These are phyloP conservation scores for Sugiyamaella novakii DNA, from an alignment of 1,139 yeast species.

Conservation along the genomic window DNA sequence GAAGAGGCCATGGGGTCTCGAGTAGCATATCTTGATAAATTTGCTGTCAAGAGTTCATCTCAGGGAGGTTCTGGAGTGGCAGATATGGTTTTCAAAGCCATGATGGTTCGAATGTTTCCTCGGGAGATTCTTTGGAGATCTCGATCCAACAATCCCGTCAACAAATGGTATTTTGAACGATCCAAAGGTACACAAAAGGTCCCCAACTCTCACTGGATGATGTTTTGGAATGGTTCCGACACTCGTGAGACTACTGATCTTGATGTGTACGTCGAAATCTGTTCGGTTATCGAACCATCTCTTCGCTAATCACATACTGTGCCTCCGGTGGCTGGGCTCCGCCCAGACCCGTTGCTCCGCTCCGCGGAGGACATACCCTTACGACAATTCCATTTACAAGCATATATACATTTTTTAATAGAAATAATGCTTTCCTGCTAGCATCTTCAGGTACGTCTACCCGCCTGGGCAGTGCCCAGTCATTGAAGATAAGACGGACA, in stretches of 20 bases:
- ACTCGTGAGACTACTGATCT: constrained; percentile 41
- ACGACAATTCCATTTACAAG: too few relatives aligned
- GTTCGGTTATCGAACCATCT: constrained; percentile 40
- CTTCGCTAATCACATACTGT: constrained; percentile 26
- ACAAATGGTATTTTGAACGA: constrained; percentile 96
- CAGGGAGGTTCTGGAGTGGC: constrained; percentile 96
- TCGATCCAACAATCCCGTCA: constrained; percentile 80
- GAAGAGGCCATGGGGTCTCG: constrained; percentile 46
- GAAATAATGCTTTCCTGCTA: too few relatives aligned
- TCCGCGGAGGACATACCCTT: not conserved
- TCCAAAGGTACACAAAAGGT: constrained; percentile 68
- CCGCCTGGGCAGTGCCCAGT: constrained; percentile 7
- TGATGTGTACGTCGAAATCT: constrained; percentile 41
- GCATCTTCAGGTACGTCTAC: too few relatives aligned
- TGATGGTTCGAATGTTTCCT: constrained; percentile 66
- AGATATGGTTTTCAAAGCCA: constrained; percentile 83
- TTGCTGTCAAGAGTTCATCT: constrained; percentile 78
- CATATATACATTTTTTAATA: too few relatives aligned
- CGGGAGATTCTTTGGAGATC: constrained; percentile 88
- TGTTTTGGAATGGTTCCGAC: constrained; percentile 65
- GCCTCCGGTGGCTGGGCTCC: constrained; percentile 3
- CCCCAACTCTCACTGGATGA: constrained; percentile 61
- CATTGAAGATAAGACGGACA: not conserved
- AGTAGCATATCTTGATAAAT: constrained; percentile 79
- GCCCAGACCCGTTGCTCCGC: not conserved